Conservation (phyloP, 768 basidiomycete genomes). For the Lentinula guzmanii region DNA sequence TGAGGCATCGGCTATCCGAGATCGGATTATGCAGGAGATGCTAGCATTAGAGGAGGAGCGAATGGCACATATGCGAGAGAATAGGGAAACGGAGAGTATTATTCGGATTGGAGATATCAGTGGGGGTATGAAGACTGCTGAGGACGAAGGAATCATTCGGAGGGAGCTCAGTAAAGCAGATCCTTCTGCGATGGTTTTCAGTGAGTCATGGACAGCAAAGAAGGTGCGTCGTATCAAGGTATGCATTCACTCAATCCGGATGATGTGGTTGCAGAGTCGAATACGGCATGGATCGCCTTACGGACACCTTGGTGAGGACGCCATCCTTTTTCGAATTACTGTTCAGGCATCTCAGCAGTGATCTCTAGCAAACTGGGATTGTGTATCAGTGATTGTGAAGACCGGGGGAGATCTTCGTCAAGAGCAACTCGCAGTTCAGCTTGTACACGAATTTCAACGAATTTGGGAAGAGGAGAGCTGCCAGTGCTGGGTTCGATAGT, state of each 20-base stretch:
- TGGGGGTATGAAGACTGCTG: conserved; percentile 58
- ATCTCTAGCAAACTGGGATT: conserved; percentile 68
- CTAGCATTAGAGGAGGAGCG: conserved; percentile 92
- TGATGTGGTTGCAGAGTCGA: conserved; percentile 47
- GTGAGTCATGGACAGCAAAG: conserved; percentile 92
- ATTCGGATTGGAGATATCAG: conserved; percentile 49
- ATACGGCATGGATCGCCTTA: conserved; percentile 94
- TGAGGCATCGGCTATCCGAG: conserved; percentile 87
- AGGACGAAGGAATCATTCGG: conserved; percentile 92
- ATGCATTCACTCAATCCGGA: neutral
- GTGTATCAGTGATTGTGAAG: conserved; percentile 96
- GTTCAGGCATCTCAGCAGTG: neutral
- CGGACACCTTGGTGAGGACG: conserved; percentile 76
- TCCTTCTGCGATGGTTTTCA: conserved; percentile 93
- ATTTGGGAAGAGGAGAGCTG: conserved; percentile 96
- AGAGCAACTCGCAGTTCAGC: conserved; percentile 94
- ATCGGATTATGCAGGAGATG: conserved; percentile 99
- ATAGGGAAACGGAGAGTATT: conserved; percentile 60
- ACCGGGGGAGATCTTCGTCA: conserved; percentile 95
- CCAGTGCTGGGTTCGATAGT: conserved; percentile 93
- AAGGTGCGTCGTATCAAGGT: conserved; percentile 46
- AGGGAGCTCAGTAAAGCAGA: conserved; percentile 92
- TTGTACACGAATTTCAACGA: conserved; percentile 86
- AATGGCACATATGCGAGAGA: conserved; percentile 85
- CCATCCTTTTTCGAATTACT: neutral